A percentile compares a stretch with the other conserved stretches of the same genome.
Conservation (phyloP, 805 yeast species). For the Yamadazyma laniorum region DNA sequence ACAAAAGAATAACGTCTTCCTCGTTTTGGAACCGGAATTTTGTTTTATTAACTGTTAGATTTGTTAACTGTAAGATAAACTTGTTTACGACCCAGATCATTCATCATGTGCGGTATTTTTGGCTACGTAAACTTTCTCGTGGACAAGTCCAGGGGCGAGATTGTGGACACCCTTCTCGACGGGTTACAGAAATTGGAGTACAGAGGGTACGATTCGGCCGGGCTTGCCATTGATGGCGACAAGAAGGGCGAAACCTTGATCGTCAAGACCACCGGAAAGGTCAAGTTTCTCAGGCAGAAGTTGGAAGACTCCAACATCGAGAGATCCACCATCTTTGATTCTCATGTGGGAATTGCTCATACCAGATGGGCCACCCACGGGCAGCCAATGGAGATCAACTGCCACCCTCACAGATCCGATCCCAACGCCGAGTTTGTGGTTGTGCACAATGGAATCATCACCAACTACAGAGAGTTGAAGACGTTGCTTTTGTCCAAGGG, state of each 20-base stretch:
- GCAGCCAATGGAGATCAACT: slow-evolving; percentile 77
- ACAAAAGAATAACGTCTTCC: too few species aligned
- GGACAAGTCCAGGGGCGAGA: slow-evolving; percentile 88
- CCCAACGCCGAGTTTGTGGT: slow-evolving; percentile 77
- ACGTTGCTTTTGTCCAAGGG: slow-evolving; percentile 81
- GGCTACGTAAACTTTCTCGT: slow-evolving; percentile 96
- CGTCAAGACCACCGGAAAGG: slow-evolving; percentile 90
- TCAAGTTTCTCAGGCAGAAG: slow-evolving; percentile 69
- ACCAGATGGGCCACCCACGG: slow-evolving; percentile 99
- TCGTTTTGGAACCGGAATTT: too few species aligned
- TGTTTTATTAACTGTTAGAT: too few species aligned
- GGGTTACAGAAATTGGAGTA: slow-evolving; percentile 86
- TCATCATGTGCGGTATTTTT: slow-evolving; percentile 78
- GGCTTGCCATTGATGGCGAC: slow-evolving; percentile 93
- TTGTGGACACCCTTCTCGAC: slow-evolving; percentile 82
- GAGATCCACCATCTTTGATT: slow-evolving; percentile 62
- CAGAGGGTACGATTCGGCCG: slow-evolving; percentile 98
- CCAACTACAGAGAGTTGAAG: slow-evolving; percentile 89
- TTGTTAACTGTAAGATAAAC: too few species aligned
- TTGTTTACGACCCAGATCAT: too few species aligned
- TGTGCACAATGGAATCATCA: slow-evolving; percentile 97
- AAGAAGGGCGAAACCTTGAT: slow-evolving; percentile 65
- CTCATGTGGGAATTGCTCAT: slow-evolving; percentile 96
- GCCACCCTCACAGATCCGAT: slow-evolving; percentile 96
- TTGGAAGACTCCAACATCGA: slow-evolving; percentile 52